Base-by-base conservation (phyloP, 495 filamentous ascomycete species). In the Talaromyces wortmannii region DNA sequence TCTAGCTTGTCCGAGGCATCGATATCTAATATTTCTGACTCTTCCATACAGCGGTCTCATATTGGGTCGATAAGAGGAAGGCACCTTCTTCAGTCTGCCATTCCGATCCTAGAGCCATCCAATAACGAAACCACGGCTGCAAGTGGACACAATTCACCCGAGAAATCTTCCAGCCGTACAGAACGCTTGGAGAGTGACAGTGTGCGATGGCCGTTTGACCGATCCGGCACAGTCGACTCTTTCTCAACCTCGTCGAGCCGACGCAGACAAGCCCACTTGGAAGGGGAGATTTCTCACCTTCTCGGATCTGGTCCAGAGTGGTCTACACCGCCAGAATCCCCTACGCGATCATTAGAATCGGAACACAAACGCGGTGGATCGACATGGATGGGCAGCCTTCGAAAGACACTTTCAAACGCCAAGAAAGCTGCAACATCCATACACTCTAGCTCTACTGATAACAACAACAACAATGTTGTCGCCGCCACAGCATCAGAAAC, bases 161-260 rank as follows among this genome's bases (percentile, higher is more conserved):
- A 48, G 15, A 33, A 53, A 31, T 5, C 36, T 51, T 45, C 45
- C 48, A 31, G 10, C 29, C 53, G 48, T 42, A 60, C 50, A 63
- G 67, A n/a, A 48, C 54, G 5, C 29, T 15, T 18, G 30, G 40
- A 45, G 45, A 30, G 33, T 16, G 64, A 70, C 48, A 61, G 59
- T 15, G 48, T 63, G 15, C 52, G 58, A 13, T 55, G 63, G 6
- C 59, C 64, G 3, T 63, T 63, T 7, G 73, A 72, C 12, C 71
- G 73, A 18, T 69, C 68, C n/a, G 63, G 64, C 11, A 72, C 74
- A 42, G 63, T 79, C n/a, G 83, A 83, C 23, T 86, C 80, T 48
- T 91, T 85, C 64, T 82, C 78, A 40, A 90, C 89, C 0, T 6
- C 76, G 77, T 15, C 82, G 82, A 13, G 79, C 77, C 16, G 81